Evolutionary conservation across 139 green algal genomes (phyloP).

Genomic region (Micractinium conductrix): DNA sequence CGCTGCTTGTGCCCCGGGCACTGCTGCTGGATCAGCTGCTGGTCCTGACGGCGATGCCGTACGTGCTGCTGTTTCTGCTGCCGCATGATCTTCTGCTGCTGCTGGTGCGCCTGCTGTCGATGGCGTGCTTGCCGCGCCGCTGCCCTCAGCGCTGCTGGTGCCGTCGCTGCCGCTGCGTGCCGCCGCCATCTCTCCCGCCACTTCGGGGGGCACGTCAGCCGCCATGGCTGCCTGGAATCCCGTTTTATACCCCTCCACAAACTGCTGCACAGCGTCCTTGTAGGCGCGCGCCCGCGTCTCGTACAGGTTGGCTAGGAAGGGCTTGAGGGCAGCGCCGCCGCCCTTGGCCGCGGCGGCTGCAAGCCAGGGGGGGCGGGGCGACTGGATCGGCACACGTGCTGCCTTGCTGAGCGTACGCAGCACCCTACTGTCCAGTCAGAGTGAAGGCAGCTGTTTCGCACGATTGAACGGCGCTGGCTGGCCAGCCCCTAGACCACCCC

Average conservation of each 20-base stretch:
- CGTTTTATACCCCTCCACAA: slow-evolving; percentile 62
- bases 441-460: background rate
- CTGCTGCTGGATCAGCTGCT: background rate
- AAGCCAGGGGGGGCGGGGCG: background rate
- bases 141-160: background rate
- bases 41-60: background rate
- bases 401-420: background rate
- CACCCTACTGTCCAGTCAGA: no score
- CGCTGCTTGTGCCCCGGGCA: background rate
- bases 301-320: slow-evolving; percentile 58
- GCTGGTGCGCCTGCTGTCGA: background rate
- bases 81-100: background rate
- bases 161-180: background rate
- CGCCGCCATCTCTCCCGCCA: slow-evolving; percentile 18
- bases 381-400: no score
- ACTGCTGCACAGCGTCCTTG: slow-evolving; percentile 54
- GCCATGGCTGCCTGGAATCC: slow-evolving; percentile 38
- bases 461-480: no score
- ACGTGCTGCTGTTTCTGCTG: background rate
- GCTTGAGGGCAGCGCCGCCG: slow-evolving; percentile 40
- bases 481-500: no score
- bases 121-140: background rate
- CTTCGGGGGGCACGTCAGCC: slow-evolving; percentile 21
- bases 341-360: slow-evolving; percentile 27
- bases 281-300: slow-evolving; percentile 50